A percentile compares a stretch with the other conserved stretches of the same genome.
Conservation (phyloP, 2,329 filamentous ascomycete species). For the Fonsecaea multimorphosa region DNA sequence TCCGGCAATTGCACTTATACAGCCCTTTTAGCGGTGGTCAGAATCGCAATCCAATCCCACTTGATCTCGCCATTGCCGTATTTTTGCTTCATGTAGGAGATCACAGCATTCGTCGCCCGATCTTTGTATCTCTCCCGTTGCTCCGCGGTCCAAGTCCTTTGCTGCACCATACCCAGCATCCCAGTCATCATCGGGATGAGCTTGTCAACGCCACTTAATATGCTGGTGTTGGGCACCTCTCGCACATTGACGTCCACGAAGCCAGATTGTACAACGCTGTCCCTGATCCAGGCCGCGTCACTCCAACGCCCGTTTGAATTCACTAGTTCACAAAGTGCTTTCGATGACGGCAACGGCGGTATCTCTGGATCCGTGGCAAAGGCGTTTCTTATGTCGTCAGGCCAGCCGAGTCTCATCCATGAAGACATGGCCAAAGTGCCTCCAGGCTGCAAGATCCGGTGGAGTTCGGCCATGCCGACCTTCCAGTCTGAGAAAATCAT, state of each 20-base stretch:
- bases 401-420: conserved; percentile 47
- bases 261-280: conserved; percentile 3
- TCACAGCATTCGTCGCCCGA: conserved; percentile 19
- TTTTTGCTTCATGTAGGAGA: conserved; percentile 29
- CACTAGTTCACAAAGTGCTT: conserved; percentile 28
- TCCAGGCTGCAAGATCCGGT: conserved; percentile 45
- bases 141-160: conserved; percentile 25
- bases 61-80: conserved; percentile 28
- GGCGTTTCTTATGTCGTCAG: conserved; percentile 39
- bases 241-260: conserved; percentile 27
- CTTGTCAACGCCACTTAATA: conserved; percentile 11
- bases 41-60: conserved; percentile 40
- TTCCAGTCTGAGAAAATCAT: conserved; percentile 55
- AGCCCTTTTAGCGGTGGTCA: conserved; percentile 44
- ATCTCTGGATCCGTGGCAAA: conserved; percentile 41
- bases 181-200: conserved; percentile 19
- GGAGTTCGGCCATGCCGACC: conserved; percentile 42
- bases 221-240: conserved; percentile 14
- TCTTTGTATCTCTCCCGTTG: conserved; percentile 24
- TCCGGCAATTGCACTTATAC: conserved; percentile 6
- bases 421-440: conserved; percentile 46
- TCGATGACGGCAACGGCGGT: conserved; percentile 39
- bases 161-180: conserved; percentile 17
- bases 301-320: conserved; percentile 20
- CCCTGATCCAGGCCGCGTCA: conserved; percentile 16